phyloP scores from a whole-genome alignment of 768 basidiomycete genomes.

The Tubosaeta sp. region DNA sequence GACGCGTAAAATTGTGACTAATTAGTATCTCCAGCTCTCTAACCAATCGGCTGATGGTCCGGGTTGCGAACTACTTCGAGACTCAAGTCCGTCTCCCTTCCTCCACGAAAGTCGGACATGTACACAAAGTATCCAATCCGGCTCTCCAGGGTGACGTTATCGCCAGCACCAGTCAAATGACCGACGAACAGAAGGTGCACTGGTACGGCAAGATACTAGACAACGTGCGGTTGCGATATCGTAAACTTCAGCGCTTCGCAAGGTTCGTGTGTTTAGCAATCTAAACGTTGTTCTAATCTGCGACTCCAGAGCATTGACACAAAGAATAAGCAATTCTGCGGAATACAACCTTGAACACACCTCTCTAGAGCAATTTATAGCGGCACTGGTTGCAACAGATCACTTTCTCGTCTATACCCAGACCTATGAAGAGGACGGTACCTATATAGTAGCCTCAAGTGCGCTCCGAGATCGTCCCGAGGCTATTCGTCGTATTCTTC shows the following conservation, averaged over 20 bases:
- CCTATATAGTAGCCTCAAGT: constrained; percentile 83
- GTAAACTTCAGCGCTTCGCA: constrained; percentile 92
- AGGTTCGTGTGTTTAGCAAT: constrained; percentile 43
- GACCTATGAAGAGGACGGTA: constrained; percentile 81
- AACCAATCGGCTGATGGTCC: constrained; percentile 88
- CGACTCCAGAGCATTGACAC: constrained; percentile 56
- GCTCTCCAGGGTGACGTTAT: constrained; percentile 36
- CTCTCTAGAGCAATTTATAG: constrained; percentile 75
- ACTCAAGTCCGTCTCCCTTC: constrained; percentile 81
- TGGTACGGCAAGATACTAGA: constrained; percentile 96
- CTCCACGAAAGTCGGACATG: constrained; percentile 32
- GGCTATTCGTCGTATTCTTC: constrained; percentile 72
- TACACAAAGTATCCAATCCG: constrained; percentile 27
- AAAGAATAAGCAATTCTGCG: constrained; percentile 89
- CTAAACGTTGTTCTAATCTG: constrained; percentile 3
- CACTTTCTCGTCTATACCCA: constrained; percentile 95
- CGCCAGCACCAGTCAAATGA: constrained; percentile 49
- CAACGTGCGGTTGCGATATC: constrained; percentile 83
- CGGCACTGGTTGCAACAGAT: constrained; percentile 72
- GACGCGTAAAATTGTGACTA: background rate
- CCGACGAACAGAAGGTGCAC: constrained; percentile 71
- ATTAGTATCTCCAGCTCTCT: constrained; percentile 55
- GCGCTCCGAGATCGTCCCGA: constrained; percentile 74
- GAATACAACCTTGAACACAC: constrained; percentile 80
- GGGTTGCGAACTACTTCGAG: constrained; percentile 92